Conservation (phyloP, 345 rosid species). For the Gynandropsis gynandra region DNA sequence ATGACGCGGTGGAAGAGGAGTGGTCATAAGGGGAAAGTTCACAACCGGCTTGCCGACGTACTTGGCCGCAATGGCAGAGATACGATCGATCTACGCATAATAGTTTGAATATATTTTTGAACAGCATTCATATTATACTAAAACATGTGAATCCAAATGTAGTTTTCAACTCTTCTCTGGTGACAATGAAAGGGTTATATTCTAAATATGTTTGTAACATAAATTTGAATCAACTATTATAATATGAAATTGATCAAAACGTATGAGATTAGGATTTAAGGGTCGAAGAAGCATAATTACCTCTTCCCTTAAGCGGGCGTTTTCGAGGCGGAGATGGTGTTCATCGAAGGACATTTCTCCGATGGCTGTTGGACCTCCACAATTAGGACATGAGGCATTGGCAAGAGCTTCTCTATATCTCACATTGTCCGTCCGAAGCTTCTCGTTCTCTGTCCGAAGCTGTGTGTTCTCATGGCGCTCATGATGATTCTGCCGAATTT, state of each 20-base stretch:
- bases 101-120: no score
- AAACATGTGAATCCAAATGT: no score
- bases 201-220: no score
- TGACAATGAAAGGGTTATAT: no score
- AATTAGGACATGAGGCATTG: conserved; percentile 67
- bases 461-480: conserved; percentile 70
- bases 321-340: conserved; percentile 75
- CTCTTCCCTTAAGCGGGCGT: conserved; percentile 65
- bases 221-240: no score
- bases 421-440: conserved; percentile 61
- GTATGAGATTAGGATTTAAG: no score
- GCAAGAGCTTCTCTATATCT: conserved; percentile 51
- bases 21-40: conserved; percentile 39
- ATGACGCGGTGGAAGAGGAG: conserved; percentile 31
- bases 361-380: conserved; percentile 71
- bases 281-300: no score
- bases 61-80: conserved; percentile 52
- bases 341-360: conserved; percentile 83
- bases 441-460: conserved; percentile 62
- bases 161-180: no score
- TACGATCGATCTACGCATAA: conserved; percentile 68
- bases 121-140: no score
- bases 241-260: no score
- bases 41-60: conserved; percentile 47
- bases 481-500: conserved; percentile 59